A percentile compares a stretch with the other conserved stretches of the same genome.
Conservation (phyloP, 768 basidiomycete genomes). For the Lanmaoa pseudosensibilis region DNA sequence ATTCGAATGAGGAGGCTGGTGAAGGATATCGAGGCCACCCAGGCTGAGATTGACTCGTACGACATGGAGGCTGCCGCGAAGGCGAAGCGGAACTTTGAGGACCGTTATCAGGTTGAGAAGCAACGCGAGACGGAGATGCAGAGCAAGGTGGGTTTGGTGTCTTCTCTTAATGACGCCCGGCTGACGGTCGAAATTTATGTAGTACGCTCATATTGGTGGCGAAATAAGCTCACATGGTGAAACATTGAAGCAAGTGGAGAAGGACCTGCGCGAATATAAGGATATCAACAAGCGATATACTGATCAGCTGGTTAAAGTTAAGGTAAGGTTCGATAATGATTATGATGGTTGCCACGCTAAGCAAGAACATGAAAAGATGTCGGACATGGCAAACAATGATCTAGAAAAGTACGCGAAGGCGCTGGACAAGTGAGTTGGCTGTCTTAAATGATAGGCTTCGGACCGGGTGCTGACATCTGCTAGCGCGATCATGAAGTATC, state of each 20-base stretch:
- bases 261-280: conserved; percentile 82
- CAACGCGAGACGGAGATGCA: conserved; percentile 71
- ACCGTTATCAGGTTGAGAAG: conserved; percentile 71
- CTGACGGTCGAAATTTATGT: conserved; percentile 11
- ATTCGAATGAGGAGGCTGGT: conserved; percentile 70
- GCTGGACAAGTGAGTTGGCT: conserved; percentile 76
- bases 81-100: conserved; percentile 81
- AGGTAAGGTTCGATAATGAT: conserved; percentile 49
- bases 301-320: conserved; percentile 91
- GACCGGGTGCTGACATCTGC: conserved; percentile 15
- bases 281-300: conserved; percentile 83
- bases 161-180: conserved; percentile 5
- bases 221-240: conserved; percentile 74
- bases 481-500: conserved; percentile 99
- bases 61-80: conserved; percentile 87
- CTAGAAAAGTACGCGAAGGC: conserved; percentile 98
- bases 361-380: conserved; percentile 57
- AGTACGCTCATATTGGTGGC: conserved; percentile 83
- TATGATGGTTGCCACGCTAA: not conserved
- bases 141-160: conserved; percentile 49
- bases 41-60: conserved; percentile 67
- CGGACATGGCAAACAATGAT: conserved; percentile 96
- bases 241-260: conserved; percentile 63
- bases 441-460: not conserved
- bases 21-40: conserved; percentile 62